These are phyloP conservation scores for Pyrenophora graminea DNA, from an alignment of 2,329 filamentous ascomycete genomes.

Conservation along the genomic window DNA sequence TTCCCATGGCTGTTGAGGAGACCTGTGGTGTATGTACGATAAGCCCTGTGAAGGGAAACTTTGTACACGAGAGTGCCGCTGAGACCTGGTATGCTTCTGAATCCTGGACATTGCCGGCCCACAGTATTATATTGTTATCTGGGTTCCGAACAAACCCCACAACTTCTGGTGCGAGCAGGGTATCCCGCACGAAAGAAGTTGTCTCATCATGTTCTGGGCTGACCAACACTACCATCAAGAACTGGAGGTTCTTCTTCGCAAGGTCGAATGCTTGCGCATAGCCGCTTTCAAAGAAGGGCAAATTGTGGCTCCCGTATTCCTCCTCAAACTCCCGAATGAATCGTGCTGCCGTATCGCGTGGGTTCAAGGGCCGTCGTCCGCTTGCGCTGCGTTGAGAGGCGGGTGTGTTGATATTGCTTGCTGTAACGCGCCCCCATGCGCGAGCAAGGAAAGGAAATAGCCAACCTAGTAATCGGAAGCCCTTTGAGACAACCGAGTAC, in stretches of 20 bases:
- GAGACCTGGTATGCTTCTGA: slow-evolving; percentile 93
- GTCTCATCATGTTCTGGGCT: slow-evolving; percentile 97
- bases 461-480: slow-evolving; percentile 75
- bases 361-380: slow-evolving; percentile 75
- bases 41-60: slow-evolving; percentile 86
- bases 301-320: slow-evolving; percentile 73
- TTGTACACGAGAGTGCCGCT: slow-evolving; percentile 83
- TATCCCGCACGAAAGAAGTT: slow-evolving; percentile 77
- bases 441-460: slow-evolving; percentile 81
- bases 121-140: slow-evolving; percentile 79
- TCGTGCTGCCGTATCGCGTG: slow-evolving; percentile 82
- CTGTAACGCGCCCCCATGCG: slow-evolving; percentile 57
- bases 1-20: slow-evolving; percentile 85
- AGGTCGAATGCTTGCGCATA: slow-evolving; percentile 90
- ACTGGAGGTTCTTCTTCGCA: slow-evolving; percentile 89
- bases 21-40: slow-evolving; percentile 87
- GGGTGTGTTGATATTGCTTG: slow-evolving; percentile 49
- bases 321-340: slow-evolving; percentile 95
- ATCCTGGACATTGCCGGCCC: slow-evolving; percentile 91
- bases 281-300: slow-evolving; percentile 84
- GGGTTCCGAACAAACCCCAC: slow-evolving; percentile 74
- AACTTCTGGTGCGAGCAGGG: slow-evolving; percentile 76
- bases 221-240: slow-evolving; percentile 83
- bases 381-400: slow-evolving; percentile 61
- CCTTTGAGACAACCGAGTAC: slow-evolving; percentile 70